Base-by-base conservation (phyloP, 208 protist species). In the Trypanosoma boissoni region DNA sequence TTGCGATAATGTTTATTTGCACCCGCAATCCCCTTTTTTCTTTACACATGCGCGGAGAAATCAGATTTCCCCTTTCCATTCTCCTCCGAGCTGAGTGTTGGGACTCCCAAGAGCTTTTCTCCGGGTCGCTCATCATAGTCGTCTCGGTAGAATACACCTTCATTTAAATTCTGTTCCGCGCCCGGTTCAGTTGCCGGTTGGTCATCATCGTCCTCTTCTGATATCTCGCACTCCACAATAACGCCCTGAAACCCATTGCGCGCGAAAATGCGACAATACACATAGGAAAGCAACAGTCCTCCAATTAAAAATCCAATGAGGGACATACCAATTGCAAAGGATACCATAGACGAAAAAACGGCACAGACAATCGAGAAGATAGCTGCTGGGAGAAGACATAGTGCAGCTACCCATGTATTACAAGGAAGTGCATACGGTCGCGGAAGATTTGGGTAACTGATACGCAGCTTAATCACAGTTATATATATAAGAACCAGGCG, bases 401-500 rank as follows among this genome's bases (percentile, higher is more conserved):
- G 41, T 4, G 78, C 69, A 27, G 76, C 79, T 28, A 74, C 63
- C 50, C 58, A 73, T 9, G 74, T 88, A 48, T 74, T 83, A 60
- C 80, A 88, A 10, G 86, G 86, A 43, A 92, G 69, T 12, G 72
- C 67, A 57, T 74, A 92, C 3, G 86, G 86, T 2, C 86, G 75
- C n/a, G 80, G 68, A n/a, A 92, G 77, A 51, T 75, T 73, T 2
- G 86, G 86, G 68, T 89, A 79, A 42, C 85, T 60, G 20, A 92
- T 69, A 37, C 86, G 86, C 45, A 92, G 59, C 58, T 87, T 86
- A 10, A 92, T 59, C 6, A 92, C 53, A 18, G 79, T 23, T 14
- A 60, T 74, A 57, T 92, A 92, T 43, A 92, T 83, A 42, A 92
- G 67, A 4, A 92, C 54, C 75, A 92, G 72, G 41, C 86, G 81